Percentiles rank a stretch among this genome's conserved stretches.
phyloP scores from a whole-genome alignment of 179 eudicot species.

The Gypsophila paniculata region DNA sequence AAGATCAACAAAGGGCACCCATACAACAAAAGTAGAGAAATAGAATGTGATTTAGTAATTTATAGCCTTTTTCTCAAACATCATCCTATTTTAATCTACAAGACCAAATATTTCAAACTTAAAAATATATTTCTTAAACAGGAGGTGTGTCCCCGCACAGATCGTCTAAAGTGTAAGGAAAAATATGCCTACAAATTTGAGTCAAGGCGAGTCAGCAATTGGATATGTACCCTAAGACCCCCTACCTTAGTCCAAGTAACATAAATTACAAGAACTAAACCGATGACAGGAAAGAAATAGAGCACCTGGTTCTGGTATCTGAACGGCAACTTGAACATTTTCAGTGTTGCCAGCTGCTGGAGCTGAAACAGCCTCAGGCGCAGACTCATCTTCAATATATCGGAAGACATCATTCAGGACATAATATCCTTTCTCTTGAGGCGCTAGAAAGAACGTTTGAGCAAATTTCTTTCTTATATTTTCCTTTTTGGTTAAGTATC shows the following conservation, averaged over 20 bases:
- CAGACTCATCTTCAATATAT: slow-evolving; percentile 43
- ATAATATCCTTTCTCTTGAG: slow-evolving; percentile 78
- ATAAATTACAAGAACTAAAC: neutral
- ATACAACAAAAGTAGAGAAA: neutral
- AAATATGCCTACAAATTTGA: neutral
- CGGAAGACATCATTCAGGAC: slow-evolving; percentile 76
- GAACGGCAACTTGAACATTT: slow-evolving; percentile 26
- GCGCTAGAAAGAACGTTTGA: slow-evolving; percentile 77
- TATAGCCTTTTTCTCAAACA: too few relatives aligned
- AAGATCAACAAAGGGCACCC: neutral
- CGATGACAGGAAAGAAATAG: neutral
- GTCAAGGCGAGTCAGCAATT: neutral
- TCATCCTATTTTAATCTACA: too few relatives aligned
- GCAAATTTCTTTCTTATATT: slow-evolving; percentile 49
- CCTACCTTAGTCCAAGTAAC: neutral
- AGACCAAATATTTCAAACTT: neutral
- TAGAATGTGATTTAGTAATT: neutral
- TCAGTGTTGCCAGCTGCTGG: slow-evolving; percentile 28
- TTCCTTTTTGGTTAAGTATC: slow-evolving; percentile 63
- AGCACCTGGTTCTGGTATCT: slow-evolving; percentile 31
- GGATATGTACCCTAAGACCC: neutral
- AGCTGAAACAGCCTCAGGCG: slow-evolving; percentile 20
- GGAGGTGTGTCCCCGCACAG: neutral
- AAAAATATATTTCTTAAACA: too few relatives aligned
- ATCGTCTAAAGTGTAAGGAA: neutral